Percentiles rank a stretch among this genome's conserved stretches.
phyloP scores from a whole-genome alignment of 1,284 basidiomycete species.

The Ganoderma leucocontextum region DNA sequence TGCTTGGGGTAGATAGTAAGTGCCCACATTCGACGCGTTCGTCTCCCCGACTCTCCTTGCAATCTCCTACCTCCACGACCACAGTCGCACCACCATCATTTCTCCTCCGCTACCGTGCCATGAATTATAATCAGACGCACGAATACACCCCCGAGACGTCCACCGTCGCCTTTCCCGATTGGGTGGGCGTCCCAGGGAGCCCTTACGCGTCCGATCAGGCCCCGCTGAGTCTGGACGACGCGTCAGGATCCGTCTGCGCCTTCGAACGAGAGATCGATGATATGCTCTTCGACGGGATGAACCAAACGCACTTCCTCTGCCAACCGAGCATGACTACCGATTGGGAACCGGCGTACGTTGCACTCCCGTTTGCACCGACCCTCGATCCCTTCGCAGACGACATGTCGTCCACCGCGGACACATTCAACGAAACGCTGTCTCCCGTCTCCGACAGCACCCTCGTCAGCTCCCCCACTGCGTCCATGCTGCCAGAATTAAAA shows the following conservation, averaged over 20 bases:
- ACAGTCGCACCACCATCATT: not conserved
- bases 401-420: not conserved
- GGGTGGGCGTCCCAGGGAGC: conserved; percentile 9
- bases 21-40: conserved; percentile 1
- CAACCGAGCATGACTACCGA: not conserved
- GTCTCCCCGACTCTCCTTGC: not conserved
- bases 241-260: not conserved
- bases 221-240: conserved; percentile 1
- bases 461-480: not conserved
- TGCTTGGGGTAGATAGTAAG: conserved; percentile 3
- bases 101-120: not conserved
- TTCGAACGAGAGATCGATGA: conserved; percentile 15
- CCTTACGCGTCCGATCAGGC: conserved; percentile 4
- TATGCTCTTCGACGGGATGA: not conserved
- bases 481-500: not conserved
- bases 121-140: too few species aligned
- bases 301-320: not conserved
- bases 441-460: conserved; percentile 1
- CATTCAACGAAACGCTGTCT: not conserved
- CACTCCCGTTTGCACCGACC: not conserved
- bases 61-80: too few species aligned
- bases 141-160: not conserved
- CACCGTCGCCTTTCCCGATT: not conserved
- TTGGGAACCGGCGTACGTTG: conserved; percentile 1
- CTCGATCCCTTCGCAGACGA: not conserved